A percentile compares a stretch with the other conserved stretches of the same genome.
Evolutionary conservation across 2,329 filamentous ascomycete genomes (phyloP).

Genomic region (Raffaelea ambrosiae): DNA sequence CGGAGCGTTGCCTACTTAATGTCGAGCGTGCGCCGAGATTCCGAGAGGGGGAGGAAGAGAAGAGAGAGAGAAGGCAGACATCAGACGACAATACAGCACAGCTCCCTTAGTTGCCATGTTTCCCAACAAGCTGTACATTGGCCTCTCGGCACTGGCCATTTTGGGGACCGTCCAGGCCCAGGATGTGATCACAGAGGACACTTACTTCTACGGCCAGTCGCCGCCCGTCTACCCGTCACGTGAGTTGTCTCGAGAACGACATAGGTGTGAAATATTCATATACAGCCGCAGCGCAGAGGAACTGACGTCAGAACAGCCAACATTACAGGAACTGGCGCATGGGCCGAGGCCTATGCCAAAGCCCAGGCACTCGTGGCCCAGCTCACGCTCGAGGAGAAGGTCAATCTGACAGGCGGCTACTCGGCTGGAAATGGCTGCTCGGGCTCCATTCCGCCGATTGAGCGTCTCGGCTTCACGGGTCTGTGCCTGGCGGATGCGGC

Average conservation of each 20-base stretch:
- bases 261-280: too few relatives aligned
- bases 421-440: neutral
- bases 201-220: neutral
- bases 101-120: too few relatives aligned
- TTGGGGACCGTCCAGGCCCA: neutral
- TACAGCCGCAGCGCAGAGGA: too few relatives aligned
- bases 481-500: constrained; percentile 34
- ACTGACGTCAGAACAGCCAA: neutral
- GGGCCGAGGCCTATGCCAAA: constrained; percentile 31
- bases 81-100: too few relatives aligned
- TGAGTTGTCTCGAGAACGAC: neutral
- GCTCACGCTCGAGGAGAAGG: constrained; percentile 76
- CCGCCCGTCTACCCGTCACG: neutral
- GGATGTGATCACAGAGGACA: neutral
- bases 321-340: neutral
- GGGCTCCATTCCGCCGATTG: constrained; percentile 15
- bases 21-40: too few relatives aligned
- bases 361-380: constrained; percentile 59
- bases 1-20: too few relatives aligned
- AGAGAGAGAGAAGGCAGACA: too few relatives aligned
- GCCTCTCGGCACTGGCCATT: neutral
- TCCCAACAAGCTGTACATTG: neutral
- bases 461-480: constrained; percentile 30
- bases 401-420: constrained; percentile 37
- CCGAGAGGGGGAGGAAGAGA: too few relatives aligned